Evolutionary conservation across 768 basidiomycete species (phyloP), one percentile per base, ranked within the genome.

Genomic region (Panaeolus cyanescens): DNA sequence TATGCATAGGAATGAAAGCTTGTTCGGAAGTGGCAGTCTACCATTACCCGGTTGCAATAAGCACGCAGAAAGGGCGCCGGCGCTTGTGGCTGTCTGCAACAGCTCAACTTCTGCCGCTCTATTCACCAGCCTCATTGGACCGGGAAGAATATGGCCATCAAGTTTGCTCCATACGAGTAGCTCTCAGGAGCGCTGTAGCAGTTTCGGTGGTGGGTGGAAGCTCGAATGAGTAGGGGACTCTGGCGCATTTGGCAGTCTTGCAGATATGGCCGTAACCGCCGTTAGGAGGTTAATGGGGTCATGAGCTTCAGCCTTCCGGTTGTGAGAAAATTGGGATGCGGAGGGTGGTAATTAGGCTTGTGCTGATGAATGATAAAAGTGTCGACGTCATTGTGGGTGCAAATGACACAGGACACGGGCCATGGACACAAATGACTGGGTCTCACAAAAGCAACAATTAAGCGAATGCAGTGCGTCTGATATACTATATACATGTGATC

Each of bases 221-320:
- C 1, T 74, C 73, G 70, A 75, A 75, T 30, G 66, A 45, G 63
- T 70, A 75, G 12, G 74, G 69, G 13, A 74, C 74, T 59, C 75
- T 74, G 34, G 66, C 59, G 63, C 75, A 77, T 25, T 70, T 68
- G 13, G 62, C 64, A 28, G 62, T 68, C 45, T 69, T 40, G 66
- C 75, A 77, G 32, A 72, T 67, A 59, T 77, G 75, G 12, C 74
- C 74, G 63, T 70, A 77, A n/a, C 75, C 75, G 40, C 75, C 31
- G 74, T 77, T 9, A 72, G 73, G 37, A 77, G 67, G 19, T 72
- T 72, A 28, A 75, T 71, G 36, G 75, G 75, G 64, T 77, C 75
- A 12, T 73, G 75, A n/a, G 66, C 65, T 74, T 60, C 75, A 77
- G 20, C 74, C 73, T 67, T 76, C 74, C 42, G 67, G 74, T 22